Evolutionary conservation across 768 basidiomycete genomes (phyloP), one percentile per base, ranked within the genome.

Genomic region (Tylopilus intermedius): DNA sequence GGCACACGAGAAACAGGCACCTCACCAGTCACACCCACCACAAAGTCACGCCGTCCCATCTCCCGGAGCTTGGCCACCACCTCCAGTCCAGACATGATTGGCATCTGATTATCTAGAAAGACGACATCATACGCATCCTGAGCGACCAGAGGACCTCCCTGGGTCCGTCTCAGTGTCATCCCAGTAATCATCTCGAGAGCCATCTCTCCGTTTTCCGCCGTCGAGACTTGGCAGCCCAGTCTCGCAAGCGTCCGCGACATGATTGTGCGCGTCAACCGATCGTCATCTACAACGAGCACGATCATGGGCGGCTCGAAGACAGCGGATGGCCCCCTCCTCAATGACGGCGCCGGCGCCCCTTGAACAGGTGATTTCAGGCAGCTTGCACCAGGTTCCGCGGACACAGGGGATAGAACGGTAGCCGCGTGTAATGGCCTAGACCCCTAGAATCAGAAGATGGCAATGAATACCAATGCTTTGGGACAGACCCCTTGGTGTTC

Each of bases 271-370:
- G 92, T 93, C 49, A 93, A 67, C 10, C 76, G 69, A 66, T 94
- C 92, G 62, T 94, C 89, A 59, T 92, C 90, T 0, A 92, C 90
- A 3, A 92, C 88, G 18, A 91, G 74, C 43, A 88, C 88, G 13
- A 76, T 75, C 58, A 90, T 64, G 8, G 76, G 78, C 5, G 74
- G 67, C 49, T 82, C 80, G 39, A 82, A 74, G 37, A 68, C 45
- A 13, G 13, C 26, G 24, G 56, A 44, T n/a, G 21, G 8, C 2
- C 51, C 57, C 47, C 53, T 55, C 27, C 53, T 56, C 46, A 53
- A 50, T 8, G 54, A 40, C 4, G 62, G 55, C 7, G 50, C 35
- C 18, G 50, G 48, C 13, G 52, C 45, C 27, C 39, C 56, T 30
- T 57, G 58, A 44, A 56, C 26, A n/a, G 54, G 54, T 15, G 54